These are phyloP conservation scores for Pyrenopolyporus hunteri DNA, from an alignment of 495 filamentous ascomycete genomes.

Conservation along the genomic window DNA sequence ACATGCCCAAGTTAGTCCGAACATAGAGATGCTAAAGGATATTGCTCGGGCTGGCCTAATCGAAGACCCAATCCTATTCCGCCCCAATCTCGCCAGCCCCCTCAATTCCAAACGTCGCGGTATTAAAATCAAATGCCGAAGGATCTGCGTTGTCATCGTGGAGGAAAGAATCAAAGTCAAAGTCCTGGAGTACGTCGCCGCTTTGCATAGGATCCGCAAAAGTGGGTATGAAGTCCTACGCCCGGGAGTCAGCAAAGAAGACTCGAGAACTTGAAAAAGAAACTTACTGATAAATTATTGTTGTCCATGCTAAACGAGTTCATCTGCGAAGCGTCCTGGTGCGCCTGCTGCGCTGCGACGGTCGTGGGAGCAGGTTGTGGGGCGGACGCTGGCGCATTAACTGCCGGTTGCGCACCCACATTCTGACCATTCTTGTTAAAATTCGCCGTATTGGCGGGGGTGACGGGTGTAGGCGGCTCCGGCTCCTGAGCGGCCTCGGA, in stretches of 20 bases:
- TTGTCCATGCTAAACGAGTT: conserved; percentile 44
- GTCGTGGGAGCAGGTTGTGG: conserved; percentile 52
- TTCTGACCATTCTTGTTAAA: conserved; percentile 62
- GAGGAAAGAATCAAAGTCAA: conserved; percentile 98
- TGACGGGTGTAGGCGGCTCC: conserved; percentile 84
- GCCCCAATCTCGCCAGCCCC: conserved; percentile 54
- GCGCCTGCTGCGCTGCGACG: conserved; percentile 56
- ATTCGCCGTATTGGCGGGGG: conserved; percentile 75
- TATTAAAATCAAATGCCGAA: conserved; percentile 52
- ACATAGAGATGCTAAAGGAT: conserved; percentile 29
- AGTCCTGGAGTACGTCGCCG: conserved; percentile 81
- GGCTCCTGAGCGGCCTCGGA: conserved; percentile 73
- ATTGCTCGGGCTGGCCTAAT: conserved; percentile 2
- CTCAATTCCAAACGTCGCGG: conserved; percentile 51
- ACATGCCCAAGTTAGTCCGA: conserved; percentile 39
- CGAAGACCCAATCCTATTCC: conserved; percentile 48
- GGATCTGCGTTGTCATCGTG: conserved; percentile 53
- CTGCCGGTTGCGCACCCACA: conserved; percentile 51
- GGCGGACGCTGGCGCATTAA: conserved; percentile 52
- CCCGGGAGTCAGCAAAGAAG: conserved; percentile 13
- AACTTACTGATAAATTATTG: conserved; percentile 45
- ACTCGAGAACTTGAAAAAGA: not conserved
- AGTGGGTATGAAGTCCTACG: conserved; percentile 58
- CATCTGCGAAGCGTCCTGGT: conserved; percentile 49
- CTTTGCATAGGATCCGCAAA: conserved; percentile 66